Conservation (phyloP, 768 basidiomycete species). For the Lactarius tabidus region DNA sequence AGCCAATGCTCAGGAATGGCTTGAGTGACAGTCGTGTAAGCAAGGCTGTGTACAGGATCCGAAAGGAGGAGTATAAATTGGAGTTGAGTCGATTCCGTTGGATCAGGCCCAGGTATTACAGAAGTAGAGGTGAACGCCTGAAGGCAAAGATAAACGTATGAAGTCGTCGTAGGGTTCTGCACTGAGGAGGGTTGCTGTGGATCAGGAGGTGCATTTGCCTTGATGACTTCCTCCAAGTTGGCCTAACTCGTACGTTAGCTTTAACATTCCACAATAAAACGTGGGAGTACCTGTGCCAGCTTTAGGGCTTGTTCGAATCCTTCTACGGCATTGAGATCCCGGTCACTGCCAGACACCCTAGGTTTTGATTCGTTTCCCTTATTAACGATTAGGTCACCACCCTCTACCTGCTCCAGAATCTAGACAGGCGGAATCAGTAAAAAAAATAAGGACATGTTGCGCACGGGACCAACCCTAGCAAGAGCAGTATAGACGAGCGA, state of each 20-base stretch:
- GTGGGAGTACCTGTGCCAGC: constrained; percentile 63
- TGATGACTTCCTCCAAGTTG: constrained; percentile 71
- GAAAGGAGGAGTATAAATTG: constrained; percentile 61
- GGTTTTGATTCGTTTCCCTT: constrained; percentile 72
- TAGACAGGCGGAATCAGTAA: constrained; percentile 13
- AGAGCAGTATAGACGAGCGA: constrained; percentile 88
- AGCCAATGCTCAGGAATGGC: constrained; percentile 83
- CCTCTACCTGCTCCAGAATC: constrained; percentile 94
- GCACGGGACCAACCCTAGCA: constrained; percentile 52
- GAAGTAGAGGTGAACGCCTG: constrained; percentile 75
- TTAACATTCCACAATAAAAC: constrained; percentile 2
- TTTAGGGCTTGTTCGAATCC: constrained; percentile 82
- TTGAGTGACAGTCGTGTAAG: constrained; percentile 78
- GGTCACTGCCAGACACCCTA: constrained; percentile 47
- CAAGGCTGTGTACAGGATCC: constrained; percentile 78
- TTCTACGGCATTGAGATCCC: constrained; percentile 81
- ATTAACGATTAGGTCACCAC: constrained; percentile 87
- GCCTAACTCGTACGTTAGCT: constrained; percentile 45
- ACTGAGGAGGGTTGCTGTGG: constrained; percentile 31
- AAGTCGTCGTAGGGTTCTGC: constrained; percentile 71
- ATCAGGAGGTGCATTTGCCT: constrained; percentile 47
- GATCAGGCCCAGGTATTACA: constrained; percentile 37
- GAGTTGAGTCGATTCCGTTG: constrained; percentile 38
- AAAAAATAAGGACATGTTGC: background rate
- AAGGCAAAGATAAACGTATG: constrained; percentile 88